Percentiles rank a stretch among this genome's conserved stretches.
phyloP scores from a whole-genome alignment of 2,329 filamentous ascomycete species.

The Diaporthe amygdali region DNA sequence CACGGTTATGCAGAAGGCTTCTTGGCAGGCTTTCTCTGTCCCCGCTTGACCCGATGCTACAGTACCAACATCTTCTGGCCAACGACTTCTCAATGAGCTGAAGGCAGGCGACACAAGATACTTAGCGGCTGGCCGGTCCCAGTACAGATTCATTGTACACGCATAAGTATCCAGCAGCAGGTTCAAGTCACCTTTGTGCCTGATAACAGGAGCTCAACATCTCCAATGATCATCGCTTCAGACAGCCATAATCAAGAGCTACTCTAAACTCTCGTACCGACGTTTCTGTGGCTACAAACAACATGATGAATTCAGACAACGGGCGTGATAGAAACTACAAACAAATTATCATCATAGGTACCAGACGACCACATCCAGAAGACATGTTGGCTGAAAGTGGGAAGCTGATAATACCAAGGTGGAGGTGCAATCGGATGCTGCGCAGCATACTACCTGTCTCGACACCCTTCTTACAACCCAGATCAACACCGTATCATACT shows the following conservation, averaged over 20 bases:
- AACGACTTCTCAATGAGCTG: not conserved
- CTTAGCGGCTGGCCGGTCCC: not conserved
- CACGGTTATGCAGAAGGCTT: too few species aligned
- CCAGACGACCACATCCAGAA: not conserved
- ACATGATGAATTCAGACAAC: not conserved
- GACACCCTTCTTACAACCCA: conserved; percentile 70
- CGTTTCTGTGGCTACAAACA: not conserved
- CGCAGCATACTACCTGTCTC: conserved; percentile 74
- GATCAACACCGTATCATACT: conserved; percentile 70
- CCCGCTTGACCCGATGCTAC: too few species aligned
- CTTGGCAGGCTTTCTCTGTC: too few species aligned
- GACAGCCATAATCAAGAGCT: not conserved
- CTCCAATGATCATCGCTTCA: not conserved
- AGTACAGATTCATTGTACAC: not conserved
- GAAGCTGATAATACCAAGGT: conserved; percentile 49
- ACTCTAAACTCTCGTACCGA: too few species aligned
- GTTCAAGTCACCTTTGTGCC: not conserved
- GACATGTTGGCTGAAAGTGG: not conserved
- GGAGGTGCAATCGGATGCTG: conserved; percentile 80
- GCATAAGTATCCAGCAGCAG: not conserved
- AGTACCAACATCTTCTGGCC: too few species aligned
- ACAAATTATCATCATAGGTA: not conserved
- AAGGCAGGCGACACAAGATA: not conserved
- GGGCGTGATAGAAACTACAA: not conserved
- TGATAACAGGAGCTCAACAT: not conserved